phyloP scores from a whole-genome alignment of 2,329 filamentous ascomycete genomes.

The Cladosporium sp. region DNA sequence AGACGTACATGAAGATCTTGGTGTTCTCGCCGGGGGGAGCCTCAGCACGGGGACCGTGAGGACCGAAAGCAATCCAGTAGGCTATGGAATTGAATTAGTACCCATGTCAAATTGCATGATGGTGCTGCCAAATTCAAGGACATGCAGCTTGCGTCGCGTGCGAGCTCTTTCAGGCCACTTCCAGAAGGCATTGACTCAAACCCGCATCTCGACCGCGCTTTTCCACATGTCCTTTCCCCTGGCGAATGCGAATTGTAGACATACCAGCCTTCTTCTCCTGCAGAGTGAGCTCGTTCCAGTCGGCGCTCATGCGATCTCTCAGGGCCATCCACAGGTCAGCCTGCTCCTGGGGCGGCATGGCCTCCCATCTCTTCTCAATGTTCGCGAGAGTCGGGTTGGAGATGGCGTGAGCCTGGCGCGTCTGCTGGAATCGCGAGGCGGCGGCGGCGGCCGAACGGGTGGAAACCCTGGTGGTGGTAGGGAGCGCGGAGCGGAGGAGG shows the following conservation, averaged over 20 bases:
- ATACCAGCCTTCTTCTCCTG: constrained; percentile 95
- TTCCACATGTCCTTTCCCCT: background rate
- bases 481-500: constrained; percentile 13
- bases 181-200: constrained; percentile 4
- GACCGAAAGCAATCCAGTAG: constrained; percentile 98
- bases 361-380: constrained; percentile 99
- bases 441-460: constrained; percentile 31
- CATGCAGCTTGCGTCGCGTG: constrained; percentile 1
- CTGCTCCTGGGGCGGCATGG: constrained; percentile 96
- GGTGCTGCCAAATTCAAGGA: background rate
- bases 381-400: constrained; percentile 95
- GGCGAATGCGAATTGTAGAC: background rate
- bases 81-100: constrained; percentile 50
- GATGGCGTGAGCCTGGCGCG: constrained; percentile 77
- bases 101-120: background rate
- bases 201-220: background rate
- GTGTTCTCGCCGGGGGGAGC: constrained; percentile 78
- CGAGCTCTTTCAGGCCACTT: background rate
- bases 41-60: constrained; percentile 84
- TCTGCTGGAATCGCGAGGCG: constrained; percentile 13
- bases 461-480: constrained; percentile 8
- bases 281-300: constrained; percentile 90
- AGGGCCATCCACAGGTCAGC: constrained; percentile 98
- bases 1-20: constrained; percentile 71
- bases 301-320: constrained; percentile 96